These are phyloP conservation scores for Fusarium pilosicola DNA, from an alignment of 2,329 filamentous ascomycete species.

Conservation along the genomic window DNA sequence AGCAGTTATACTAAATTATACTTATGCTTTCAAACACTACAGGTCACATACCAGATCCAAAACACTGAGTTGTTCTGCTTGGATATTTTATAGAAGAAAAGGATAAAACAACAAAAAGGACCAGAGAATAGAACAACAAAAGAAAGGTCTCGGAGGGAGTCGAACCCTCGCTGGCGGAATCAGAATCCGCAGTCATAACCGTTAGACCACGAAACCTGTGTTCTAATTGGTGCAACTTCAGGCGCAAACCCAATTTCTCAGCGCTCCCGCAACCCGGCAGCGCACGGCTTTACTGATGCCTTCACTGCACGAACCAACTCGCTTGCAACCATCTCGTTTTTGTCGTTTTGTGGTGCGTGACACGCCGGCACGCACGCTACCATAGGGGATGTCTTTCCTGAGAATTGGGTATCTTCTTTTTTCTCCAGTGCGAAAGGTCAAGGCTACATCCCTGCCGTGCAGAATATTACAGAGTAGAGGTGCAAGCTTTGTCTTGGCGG, in stretches of 20 bases:
- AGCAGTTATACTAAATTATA: no score
- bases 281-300: neutral
- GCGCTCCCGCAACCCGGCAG: accelerated
- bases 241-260: neutral
- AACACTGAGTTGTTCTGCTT: no score
- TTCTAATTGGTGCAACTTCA: neutral
- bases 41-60: no score
- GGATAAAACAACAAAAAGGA: no score
- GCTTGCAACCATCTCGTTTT: no score
- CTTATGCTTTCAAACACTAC: no score
- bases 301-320: neutral
- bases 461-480: no score
- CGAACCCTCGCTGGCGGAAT: constrained; percentile 2
- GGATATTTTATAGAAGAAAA: no score
- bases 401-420: accelerated
- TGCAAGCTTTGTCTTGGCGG: neutral
- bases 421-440: no score
- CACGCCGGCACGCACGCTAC: no score
- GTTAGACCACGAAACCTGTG: neutral
- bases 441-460: no score
- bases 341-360: no score
- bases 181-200: constrained; percentile 2
- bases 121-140: neutral
- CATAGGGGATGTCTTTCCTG: neutral
- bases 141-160: neutral